Evolutionary conservation across 805 yeast genomes (phyloP), one percentile per base, ranked within the genome.

Genomic region (Wickerhamiella qilinensis): DNA sequence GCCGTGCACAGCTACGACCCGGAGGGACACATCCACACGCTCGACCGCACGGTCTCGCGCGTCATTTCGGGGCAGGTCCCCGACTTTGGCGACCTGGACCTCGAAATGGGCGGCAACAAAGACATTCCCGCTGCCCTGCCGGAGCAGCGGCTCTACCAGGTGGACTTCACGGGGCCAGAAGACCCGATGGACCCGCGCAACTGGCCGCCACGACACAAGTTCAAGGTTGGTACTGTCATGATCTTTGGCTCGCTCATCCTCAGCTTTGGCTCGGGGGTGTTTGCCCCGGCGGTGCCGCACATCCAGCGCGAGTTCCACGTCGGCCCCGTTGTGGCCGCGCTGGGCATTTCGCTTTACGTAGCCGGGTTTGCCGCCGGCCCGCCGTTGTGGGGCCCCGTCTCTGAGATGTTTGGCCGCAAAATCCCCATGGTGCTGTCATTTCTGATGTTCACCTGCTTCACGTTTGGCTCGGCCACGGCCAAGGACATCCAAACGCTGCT

Each of bases 361-460:
- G 52, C 75, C 35, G 86, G 85, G 0, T 69, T 75, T 48, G 81
- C 80, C 1, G 56, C 71, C 14, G 86, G 85, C 0, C 81, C 82
- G 3, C 58, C 74, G 53, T 44, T 76, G 11, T 72, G 75, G 67
- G 82, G 78, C 1, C 79, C 79, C 2, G 45, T 71, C 9, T 67
- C 74, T 1, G 77, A 72, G 50, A 49, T 67, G 43, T 63, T 54
- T 37, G 63, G 63, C 37, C 68, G 91, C 57, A 66, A 71, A 44
- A 43, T 54, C 3, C 72, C 76, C 3, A 57, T 63, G 27, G 51
- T 60, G 22, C 27, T 63, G 2, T 50, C 64, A 37, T 49, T 59
- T 41, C 38, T 43, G 19, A 45, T 52, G 4, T 46, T 48, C 37
- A 40, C 37, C 12, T 45, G 69, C 17, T 65, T 73, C 46, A 57